A percentile compares a stretch with the other conserved stretches of the same genome.
These are phyloP conservation scores for Canavalia ensiformis DNA, from an alignment of 306 rosid genomes.

Conservation along the genomic window DNA sequence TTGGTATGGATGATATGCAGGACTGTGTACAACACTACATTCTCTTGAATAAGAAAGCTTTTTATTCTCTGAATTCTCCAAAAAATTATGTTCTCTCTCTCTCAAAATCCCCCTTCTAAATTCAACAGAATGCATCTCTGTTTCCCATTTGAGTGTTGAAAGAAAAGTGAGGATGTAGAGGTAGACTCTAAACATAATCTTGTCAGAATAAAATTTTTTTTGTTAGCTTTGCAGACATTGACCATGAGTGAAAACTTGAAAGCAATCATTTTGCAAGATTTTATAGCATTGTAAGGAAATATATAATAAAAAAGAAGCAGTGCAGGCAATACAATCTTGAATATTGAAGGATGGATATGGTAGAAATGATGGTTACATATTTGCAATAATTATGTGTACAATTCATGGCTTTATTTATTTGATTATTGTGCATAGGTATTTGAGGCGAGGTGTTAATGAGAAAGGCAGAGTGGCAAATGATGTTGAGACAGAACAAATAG, in stretches of 20 bases:
- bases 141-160: conserved; percentile 19
- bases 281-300: background rate
- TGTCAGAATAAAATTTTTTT: conserved; percentile 5
- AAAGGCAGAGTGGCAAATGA: conserved; percentile 98
- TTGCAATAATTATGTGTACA: conserved; percentile 24
- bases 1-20: no score
- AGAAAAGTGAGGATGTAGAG: conserved; percentile 18
- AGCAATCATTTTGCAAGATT: conserved; percentile 16
- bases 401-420: conserved; percentile 25
- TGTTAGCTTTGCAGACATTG: conserved; percentile 12
- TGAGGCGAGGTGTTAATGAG: conserved; percentile 95
- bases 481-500: conserved; percentile 95
- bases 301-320: background rate
- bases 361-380: conserved; percentile 26
- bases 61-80: no score
- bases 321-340: conserved; percentile 32
- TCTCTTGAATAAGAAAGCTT: no score
- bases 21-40: no score
- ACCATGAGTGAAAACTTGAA: background rate
- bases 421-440: conserved; percentile 63
- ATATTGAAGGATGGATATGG: conserved; percentile 40
- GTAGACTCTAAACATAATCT: background rate
- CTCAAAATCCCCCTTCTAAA: no score
- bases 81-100: no score
- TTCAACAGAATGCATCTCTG: background rate